Conservation (phyloP, 371 early-diverging fungal genomes). For the Globomyces sp. region DNA sequence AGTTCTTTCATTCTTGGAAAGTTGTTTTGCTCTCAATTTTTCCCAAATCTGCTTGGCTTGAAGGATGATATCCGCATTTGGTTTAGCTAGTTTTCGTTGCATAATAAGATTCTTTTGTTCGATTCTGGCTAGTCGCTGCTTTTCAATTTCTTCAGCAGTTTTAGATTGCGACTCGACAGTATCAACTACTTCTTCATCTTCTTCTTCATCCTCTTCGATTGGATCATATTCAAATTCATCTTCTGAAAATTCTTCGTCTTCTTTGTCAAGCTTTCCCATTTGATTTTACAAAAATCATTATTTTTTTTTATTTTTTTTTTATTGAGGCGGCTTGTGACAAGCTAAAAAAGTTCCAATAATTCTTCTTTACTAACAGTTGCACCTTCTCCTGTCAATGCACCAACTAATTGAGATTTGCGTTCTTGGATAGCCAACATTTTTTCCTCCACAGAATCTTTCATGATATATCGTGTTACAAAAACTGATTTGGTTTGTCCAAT, state of each 20-base stretch:
- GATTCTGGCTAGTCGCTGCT: neutral
- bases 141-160: slow-evolving; percentile 10
- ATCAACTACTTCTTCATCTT: neutral
- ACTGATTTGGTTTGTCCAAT: slow-evolving; percentile 68
- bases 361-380: neutral
- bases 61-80: slow-evolving; percentile 66
- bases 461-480: slow-evolving; percentile 27
- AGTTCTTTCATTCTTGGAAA: slow-evolving; percentile 61
- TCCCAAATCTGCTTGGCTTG: slow-evolving; percentile 88
- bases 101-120: slow-evolving; percentile 59
- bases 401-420: slow-evolving; percentile 27
- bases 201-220: neutral
- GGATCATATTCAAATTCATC: neutral
- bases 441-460: slow-evolving; percentile 44
- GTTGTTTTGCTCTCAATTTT: slow-evolving; percentile 71
- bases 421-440: slow-evolving; percentile 35
- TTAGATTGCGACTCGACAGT: neutral
- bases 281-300: too few species aligned
- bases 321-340: too few species aligned
- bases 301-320: too few species aligned
- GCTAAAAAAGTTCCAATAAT: neutral
- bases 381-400: slow-evolving; percentile 8
- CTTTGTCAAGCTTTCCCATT: neutral
- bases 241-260: neutral
- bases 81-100: slow-evolving; percentile 71